A percentile compares a stretch with the other conserved stretches of the same genome.
Conservation (phyloP, 768 basidiomycete genomes). For the Mycena galericulata region DNA sequence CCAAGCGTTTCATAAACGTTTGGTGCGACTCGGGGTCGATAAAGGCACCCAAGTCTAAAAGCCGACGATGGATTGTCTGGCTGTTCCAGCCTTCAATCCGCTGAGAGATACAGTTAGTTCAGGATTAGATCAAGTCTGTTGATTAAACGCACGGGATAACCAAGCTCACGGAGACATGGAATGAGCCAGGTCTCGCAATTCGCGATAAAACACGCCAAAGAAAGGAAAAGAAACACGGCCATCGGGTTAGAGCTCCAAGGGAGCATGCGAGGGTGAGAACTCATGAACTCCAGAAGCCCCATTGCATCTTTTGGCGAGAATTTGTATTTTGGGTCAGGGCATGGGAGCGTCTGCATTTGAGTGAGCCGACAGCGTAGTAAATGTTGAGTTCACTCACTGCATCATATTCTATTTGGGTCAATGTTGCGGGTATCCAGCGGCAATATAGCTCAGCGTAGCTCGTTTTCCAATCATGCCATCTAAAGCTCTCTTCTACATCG, state of each 20-base stretch:
- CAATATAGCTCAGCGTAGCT: not conserved
- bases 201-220: not conserved
- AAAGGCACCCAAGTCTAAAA: not conserved
- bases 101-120: not conserved
- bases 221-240: not conserved
- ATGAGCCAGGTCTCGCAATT: not conserved
- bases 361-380: not conserved
- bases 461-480: conserved; percentile 1
- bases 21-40: not conserved
- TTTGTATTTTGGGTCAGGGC: not conserved
- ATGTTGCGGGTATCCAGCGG: not conserved
- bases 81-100: not conserved
- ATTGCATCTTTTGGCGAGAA: not conserved
- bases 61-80: not conserved
- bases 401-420: not conserved
- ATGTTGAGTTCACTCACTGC: not conserved
- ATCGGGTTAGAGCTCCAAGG: conserved; percentile 3
- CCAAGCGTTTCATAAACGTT: not conserved
- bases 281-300: not conserved
- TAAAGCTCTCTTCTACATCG: not conserved
- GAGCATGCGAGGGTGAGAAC: not conserved
- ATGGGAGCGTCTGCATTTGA: not conserved
- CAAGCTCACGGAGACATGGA: not conserved
- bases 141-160: not conserved
- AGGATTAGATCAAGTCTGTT: not conserved